Conservation (phyloP, 106 monocot species). For the Xerophyta viscosa region DNA sequence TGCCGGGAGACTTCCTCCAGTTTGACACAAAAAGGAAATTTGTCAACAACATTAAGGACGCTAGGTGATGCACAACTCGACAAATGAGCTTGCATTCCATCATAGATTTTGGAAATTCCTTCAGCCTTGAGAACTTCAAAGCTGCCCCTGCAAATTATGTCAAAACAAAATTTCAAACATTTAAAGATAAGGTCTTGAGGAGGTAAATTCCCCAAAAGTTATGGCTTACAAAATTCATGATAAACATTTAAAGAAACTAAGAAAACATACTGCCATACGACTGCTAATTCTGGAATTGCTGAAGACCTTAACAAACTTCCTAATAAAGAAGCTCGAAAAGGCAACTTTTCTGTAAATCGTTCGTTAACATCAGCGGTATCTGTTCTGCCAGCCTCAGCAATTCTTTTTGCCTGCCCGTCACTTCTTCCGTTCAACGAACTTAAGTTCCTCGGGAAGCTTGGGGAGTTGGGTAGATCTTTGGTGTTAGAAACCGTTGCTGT, state of each 20-base stretch:
- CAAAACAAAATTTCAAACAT: too few species aligned
- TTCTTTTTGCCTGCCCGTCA: conserved; percentile 12
- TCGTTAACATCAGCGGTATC: too few species aligned
- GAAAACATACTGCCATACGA: conserved; percentile 89
- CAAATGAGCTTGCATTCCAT: conserved; percentile 83
- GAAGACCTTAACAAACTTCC: conserved; percentile 13
- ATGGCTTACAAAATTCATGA: too few species aligned
- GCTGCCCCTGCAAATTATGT: conserved; percentile 74
- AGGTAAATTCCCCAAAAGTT: too few species aligned
- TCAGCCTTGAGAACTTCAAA: conserved; percentile 49
- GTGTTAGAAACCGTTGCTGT: conserved; percentile 1
- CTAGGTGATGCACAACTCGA: conserved; percentile 59
- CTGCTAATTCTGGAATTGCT: conserved; percentile 58
- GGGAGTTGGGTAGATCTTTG: conserved; percentile 10
- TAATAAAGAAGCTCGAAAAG: too few species aligned
- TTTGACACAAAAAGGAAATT: conserved; percentile 43
- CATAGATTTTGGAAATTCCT: conserved; percentile 20
- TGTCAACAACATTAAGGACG: conserved; percentile 47
- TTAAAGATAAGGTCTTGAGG: too few species aligned
- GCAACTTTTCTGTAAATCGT: conserved; percentile 1
- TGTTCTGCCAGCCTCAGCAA: too few species aligned
- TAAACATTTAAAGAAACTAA: too few species aligned
- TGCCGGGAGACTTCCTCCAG: conserved; percentile 51
- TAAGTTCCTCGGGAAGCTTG: conserved; percentile 1
- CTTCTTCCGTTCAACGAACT: conserved; percentile 6